Evolutionary conservation across 2,329 filamentous ascomycete species (phyloP), one percentile per base, ranked within the genome.

Genomic region (Penicillium sp.): DNA sequence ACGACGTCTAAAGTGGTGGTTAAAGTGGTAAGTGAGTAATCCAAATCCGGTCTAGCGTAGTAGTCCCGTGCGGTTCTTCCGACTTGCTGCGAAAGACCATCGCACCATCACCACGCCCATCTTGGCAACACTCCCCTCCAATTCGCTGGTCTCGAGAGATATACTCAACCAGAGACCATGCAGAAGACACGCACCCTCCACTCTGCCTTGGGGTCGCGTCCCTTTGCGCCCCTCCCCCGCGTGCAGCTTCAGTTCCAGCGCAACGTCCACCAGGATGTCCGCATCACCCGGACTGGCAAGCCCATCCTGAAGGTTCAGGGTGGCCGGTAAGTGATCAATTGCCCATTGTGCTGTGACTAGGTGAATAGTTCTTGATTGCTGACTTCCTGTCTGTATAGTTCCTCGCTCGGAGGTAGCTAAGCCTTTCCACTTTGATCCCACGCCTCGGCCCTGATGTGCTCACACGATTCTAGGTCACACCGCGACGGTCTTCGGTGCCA

Each of bases 401-500:
- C 87, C 59, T 88, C 88, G 60, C 80, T 95, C 59, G 89, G 89
- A 85, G 89, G 89, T 95, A 83, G 64, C 51, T 44, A 50, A 51
- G 34, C 49, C 49, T 45, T 49, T 41, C 53, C 52, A 44, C 42
- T 60, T 55, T 58, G 50, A 48, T 50, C 55, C 51, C 12, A 45
- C 27, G 33, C 42, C 27, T 46, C 45, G 36, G 43, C 40, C 53
- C 43, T 50, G 52, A 58, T 56, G 40, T 54, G 60, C 65, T 62
- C 68, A 66, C 16, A 52, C 45, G 43, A 54, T 61, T 58, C 54
- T 73, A 89, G 92, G 92, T 60, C 90, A 97, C 75, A 96, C 91
- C 56, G 92, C 88, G 54, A 99, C 93, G 51, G 92, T 99, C 64
- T 99, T 99, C 75, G 93, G 93, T 74, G 93, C 93, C 66, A 96